A percentile compares a stretch with the other conserved stretches of the same genome.
These are phyloP conservation scores for Cercospora sesami DNA, from an alignment of 2,329 filamentous ascomycete species.

Conservation along the genomic window DNA sequence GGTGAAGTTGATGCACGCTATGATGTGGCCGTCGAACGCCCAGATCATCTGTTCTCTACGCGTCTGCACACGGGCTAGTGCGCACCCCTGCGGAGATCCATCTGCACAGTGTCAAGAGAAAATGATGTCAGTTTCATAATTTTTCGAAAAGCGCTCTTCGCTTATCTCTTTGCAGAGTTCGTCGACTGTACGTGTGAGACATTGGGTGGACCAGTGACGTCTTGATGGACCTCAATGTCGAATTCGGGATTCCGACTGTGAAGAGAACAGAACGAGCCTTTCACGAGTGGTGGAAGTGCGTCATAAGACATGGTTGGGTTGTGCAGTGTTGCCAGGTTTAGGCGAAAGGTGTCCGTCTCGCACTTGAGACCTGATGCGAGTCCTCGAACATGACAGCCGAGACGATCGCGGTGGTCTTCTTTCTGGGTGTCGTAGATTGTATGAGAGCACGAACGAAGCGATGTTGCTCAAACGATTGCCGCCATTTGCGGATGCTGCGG, in stretches of 20 bases:
- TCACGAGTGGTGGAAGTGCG: background rate
- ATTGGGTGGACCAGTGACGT: background rate
- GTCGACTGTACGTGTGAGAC: background rate
- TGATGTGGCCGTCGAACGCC: background rate
- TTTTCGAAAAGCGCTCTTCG: background rate
- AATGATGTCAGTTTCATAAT: background rate
- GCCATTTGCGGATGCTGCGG: background rate
- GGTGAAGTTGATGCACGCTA: background rate
- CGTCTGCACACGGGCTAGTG: background rate
- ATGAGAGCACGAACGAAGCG: background rate
- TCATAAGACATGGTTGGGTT: background rate
- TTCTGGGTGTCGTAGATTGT: background rate
- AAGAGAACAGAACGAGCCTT: background rate
- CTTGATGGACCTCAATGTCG: background rate
- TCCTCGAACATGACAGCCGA: background rate
- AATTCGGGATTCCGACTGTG: background rate
- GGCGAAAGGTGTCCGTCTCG: background rate
- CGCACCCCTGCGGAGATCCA: background rate
- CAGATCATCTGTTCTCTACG: background rate
- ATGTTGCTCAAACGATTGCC: background rate
- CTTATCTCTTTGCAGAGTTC: background rate
- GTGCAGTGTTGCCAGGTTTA: background rate
- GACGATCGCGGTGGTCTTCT: background rate
- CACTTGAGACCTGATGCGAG: background rate
- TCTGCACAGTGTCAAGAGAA: background rate